Conservation (phyloP, 2,329 filamentous ascomycete genomes). For the Arthroderma sp. region DNA sequence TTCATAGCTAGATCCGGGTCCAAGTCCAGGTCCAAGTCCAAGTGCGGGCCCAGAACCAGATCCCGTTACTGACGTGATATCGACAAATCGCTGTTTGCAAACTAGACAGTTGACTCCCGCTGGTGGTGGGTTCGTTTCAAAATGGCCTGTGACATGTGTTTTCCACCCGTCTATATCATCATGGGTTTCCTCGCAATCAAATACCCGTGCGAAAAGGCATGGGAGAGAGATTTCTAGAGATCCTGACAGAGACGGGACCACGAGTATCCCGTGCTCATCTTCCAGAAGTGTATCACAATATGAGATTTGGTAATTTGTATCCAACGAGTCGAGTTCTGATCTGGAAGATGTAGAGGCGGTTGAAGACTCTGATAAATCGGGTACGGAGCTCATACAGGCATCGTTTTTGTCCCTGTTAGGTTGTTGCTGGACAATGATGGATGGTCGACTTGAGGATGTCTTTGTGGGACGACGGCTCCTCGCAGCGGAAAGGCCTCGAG, state of each 20-base stretch:
- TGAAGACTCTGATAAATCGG: neutral
- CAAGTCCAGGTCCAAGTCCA: neutral
- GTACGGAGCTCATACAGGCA: neutral
- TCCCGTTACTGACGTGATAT: neutral
- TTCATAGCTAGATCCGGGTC: neutral
- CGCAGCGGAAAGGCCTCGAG: too few species aligned
- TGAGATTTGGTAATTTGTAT: neutral
- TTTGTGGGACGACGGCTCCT: neutral
- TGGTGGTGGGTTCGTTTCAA: conserved; percentile 28
- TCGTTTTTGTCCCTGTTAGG: neutral
- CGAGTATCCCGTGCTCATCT: neutral
- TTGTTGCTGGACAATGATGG: neutral
- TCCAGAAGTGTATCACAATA: neutral
- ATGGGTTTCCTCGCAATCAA: conserved; percentile 30
- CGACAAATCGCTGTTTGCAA: conserved; percentile 18
- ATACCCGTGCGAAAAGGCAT: conserved; percentile 31
- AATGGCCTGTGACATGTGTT: conserved; percentile 33
- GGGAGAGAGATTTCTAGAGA: conserved; percentile 1
- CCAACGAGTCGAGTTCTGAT: neutral
- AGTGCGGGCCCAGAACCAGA: conserved; percentile 9
- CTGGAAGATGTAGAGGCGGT: neutral
- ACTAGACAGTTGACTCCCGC: conserved; percentile 31
- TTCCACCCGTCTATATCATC: conserved; percentile 27
- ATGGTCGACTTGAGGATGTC: neutral
- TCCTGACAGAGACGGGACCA: too few species aligned